phyloP scores from a whole-genome alignment of 2,329 filamentous ascomycete genomes.

The Ploettnerulaceae sp. region DNA sequence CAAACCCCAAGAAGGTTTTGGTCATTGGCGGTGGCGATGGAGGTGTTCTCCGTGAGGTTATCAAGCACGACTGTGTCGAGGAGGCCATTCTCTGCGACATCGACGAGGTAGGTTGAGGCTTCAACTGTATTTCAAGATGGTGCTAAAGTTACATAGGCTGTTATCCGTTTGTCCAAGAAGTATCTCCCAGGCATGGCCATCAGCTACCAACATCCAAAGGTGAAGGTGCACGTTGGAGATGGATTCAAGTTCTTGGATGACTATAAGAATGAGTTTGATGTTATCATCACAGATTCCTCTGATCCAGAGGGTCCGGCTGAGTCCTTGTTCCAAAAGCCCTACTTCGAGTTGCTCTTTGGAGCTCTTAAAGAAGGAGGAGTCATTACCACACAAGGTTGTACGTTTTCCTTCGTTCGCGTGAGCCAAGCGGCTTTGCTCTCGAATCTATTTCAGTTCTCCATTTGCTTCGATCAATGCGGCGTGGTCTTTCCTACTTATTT shows the following conservation, averaged over 20 bases:
- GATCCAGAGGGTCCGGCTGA: conserved; percentile 96
- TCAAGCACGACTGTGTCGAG: conserved; percentile 98
- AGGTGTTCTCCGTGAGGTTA: conserved; percentile 93
- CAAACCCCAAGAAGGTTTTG: conserved; percentile 95
- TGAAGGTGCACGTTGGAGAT: conserved; percentile 88
- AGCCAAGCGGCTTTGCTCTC: conserved; percentile 15
- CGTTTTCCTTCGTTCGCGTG: conserved; percentile 60
- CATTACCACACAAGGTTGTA: conserved; percentile 99
- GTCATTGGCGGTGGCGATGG: conserved; percentile 98
- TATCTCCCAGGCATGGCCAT: conserved; percentile 92
- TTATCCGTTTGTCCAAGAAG: conserved; percentile 97
- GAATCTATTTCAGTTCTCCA: conserved; percentile 6
- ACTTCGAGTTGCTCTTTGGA: conserved; percentile 89
- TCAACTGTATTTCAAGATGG: background rate
- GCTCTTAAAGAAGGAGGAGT: conserved; percentile 93
- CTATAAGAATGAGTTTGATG: conserved; percentile 95
- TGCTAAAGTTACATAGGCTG: conserved; percentile 52
- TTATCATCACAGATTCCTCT: conserved; percentile 98
- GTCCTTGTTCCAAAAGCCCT: conserved; percentile 95
- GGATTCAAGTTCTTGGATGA: conserved; percentile 98
- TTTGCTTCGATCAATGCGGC: background rate
- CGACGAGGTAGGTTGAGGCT: conserved; percentile 62
- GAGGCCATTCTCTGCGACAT: conserved; percentile 97
- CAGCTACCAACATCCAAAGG: conserved; percentile 90
- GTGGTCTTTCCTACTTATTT: no score